Conservation (phyloP, 331 rosid species). For the Malus hybrid region DNA sequence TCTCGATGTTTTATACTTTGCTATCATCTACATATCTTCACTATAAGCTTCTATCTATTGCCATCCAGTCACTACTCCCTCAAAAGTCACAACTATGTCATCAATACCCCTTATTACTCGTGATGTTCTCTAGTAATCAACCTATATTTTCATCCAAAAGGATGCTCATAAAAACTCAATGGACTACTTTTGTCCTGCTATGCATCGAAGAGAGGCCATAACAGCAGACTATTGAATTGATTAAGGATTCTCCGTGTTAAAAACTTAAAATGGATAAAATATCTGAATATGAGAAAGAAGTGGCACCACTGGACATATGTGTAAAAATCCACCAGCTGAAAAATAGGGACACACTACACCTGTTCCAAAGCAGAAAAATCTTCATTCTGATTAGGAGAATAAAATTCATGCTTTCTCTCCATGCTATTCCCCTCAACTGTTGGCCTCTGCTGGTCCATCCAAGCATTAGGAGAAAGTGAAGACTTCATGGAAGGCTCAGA, state of each 20-base stretch:
- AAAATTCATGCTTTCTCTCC: conserved; percentile 52
- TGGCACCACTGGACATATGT: neutral
- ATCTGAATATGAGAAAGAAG: neutral
- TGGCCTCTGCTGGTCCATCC: conserved; percentile 26
- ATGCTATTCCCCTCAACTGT: conserved; percentile 40
- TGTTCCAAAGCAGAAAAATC: conserved; percentile 93
- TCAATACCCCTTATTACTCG: neutral
- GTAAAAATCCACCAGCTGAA: neutral
- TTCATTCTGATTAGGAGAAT: conserved; percentile 60
- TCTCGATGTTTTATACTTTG: neutral
- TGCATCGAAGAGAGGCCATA: neutral
- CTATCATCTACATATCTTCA: conserved; percentile 5
- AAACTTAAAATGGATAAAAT: neutral
- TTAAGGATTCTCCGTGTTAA: neutral
- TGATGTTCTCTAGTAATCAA: neutral
- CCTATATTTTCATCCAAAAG: neutral
- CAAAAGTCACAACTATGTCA: neutral
- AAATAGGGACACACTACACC: conserved; percentile 34
- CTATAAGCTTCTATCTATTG: neutral
- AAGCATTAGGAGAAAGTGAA: conserved; percentile 24
- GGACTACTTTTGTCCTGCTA: neutral
- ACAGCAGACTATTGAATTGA: neutral
- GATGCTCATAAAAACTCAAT: neutral
- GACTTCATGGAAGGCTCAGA: conserved; percentile 23
- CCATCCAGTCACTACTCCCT: neutral